Evolutionary conservation across 139 green algal species (phyloP).

Genomic region (Chlamydomonas sp.): DNA sequence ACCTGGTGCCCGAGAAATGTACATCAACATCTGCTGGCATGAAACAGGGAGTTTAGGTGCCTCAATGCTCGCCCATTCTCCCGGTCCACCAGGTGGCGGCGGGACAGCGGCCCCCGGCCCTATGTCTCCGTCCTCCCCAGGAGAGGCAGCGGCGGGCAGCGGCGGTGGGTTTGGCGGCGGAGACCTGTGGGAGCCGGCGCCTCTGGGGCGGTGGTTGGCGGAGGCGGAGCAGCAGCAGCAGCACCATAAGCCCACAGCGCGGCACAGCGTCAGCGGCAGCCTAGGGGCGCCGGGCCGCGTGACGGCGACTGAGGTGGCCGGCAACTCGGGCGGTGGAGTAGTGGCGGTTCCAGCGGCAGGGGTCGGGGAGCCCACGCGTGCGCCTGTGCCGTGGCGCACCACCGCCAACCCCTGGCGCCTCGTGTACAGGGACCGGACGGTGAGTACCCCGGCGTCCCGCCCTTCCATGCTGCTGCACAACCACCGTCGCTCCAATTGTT

Average conservation of each 20-base stretch:
- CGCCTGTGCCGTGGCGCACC: no score
- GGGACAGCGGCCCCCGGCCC: no score
- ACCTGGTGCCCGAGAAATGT: no score
- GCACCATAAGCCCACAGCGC: background rate
- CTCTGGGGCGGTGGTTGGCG: constrained; percentile 11
- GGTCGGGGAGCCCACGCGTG: no score
- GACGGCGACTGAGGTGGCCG: background rate
- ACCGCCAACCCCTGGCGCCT: constrained; percentile 13
- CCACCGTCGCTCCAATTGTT: no score
- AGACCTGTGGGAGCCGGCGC: constrained; percentile 10
- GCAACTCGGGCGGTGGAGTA: no score
- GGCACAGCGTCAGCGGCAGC: background rate
- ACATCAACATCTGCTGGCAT: no score
- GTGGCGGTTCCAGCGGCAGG: no score
- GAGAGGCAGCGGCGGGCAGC: background rate
- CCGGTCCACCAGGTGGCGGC: no score
- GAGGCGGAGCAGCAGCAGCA: background rate
- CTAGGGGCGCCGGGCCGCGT: background rate
- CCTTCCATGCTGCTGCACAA: background rate
- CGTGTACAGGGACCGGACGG: constrained; percentile 28
- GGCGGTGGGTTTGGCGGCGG: background rate
- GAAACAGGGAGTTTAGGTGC: no score
- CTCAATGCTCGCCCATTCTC: no score
- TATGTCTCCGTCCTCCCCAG: no score
- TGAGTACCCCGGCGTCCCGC: background rate